These are phyloP conservation scores for Parietaria judaica DNA, from an alignment of 306 rosid genomes.

Conservation along the genomic window DNA sequence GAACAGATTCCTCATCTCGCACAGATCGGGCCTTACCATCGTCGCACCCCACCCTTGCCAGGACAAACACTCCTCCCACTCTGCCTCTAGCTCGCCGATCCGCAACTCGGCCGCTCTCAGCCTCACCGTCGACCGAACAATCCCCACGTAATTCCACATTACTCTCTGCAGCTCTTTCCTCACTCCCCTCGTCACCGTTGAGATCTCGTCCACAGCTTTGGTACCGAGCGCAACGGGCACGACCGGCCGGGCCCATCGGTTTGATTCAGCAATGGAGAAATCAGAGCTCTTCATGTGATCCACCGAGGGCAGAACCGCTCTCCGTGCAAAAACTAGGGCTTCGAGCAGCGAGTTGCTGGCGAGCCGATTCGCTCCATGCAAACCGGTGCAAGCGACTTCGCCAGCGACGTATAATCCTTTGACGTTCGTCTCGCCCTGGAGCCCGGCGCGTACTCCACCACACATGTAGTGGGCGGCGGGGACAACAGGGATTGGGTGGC, in stretches of 20 bases:
- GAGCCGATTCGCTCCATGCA: conserved; percentile 94
- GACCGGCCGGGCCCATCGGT: conserved; percentile 53
- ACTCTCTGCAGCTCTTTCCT: conserved; percentile 62
- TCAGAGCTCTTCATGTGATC: conserved; percentile 56
- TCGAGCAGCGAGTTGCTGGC: conserved; percentile 97
- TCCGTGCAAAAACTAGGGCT: conserved; percentile 86
- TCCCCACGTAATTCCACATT: conserved; percentile 87
- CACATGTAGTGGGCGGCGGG: conserved; percentile 99
- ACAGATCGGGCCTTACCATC: conserved; percentile 75
- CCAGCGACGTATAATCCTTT: conserved; percentile 80
- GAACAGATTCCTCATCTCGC: conserved; percentile 90
- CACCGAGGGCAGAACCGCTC: conserved; percentile 85
- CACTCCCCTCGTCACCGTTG: conserved; percentile 35
- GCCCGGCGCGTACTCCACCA: conserved; percentile 92
- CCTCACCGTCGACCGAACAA: conserved; percentile 70
- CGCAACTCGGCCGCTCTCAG: conserved; percentile 61
- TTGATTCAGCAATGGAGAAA: conserved; percentile 40
- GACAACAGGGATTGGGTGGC: conserved; percentile 72
- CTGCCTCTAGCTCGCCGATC: conserved; percentile 56
- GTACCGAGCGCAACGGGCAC: conserved; percentile 43
- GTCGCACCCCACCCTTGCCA: conserved; percentile 70
- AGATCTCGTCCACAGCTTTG: conserved; percentile 28
- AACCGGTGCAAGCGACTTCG: conserved; percentile 95
- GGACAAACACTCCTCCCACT: conserved; percentile 73
- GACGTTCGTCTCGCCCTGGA: conserved; percentile 83